Conservation (phyloP, 148 eudicot species). For the Agrostemma githago region DNA sequence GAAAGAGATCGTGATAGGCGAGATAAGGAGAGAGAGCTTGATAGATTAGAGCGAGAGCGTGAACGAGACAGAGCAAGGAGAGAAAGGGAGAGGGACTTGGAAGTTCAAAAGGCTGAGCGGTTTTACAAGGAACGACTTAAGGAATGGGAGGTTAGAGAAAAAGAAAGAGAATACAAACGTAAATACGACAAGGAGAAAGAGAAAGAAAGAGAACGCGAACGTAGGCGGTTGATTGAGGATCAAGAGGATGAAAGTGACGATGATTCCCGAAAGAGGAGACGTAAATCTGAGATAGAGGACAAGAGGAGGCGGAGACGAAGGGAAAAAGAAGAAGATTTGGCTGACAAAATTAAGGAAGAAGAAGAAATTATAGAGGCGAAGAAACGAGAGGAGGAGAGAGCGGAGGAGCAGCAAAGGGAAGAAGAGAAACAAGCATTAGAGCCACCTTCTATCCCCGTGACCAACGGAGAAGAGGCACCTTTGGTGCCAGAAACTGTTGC, state of each 20-base stretch:
- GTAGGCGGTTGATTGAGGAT: slow-evolving; percentile 56
- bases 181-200: slow-evolving; percentile 84
- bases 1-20: slow-evolving; percentile 66
- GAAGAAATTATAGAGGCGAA: slow-evolving; percentile 82
- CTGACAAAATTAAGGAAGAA: slow-evolving; percentile 73
- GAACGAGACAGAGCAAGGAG: slow-evolving; percentile 88
- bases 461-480: slow-evolving; percentile 46
- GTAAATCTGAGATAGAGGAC: slow-evolving; percentile 68
- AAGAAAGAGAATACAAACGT: slow-evolving; percentile 60
- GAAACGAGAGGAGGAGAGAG: slow-evolving; percentile 54
- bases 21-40: slow-evolving; percentile 88
- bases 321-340: slow-evolving; percentile 87
- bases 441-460: slow-evolving; percentile 31
- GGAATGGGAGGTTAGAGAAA: slow-evolving; percentile 93
- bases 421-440: slow-evolving; percentile 41
- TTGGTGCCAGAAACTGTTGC: slow-evolving; percentile 28
- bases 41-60: slow-evolving; percentile 87
- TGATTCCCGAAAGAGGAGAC: slow-evolving; percentile 77
- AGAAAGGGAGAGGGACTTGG: slow-evolving; percentile 82
- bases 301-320: slow-evolving; percentile 62
- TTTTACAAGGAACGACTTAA: slow-evolving; percentile 63
- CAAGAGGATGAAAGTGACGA: slow-evolving; percentile 85
- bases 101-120: slow-evolving; percentile 78
- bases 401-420: slow-evolving; percentile 43
- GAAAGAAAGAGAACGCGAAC: slow-evolving; percentile 71